Evolutionary conservation across 129 eudicot genomes (phyloP).

Genomic region (Dittrichia graveolens): DNA sequence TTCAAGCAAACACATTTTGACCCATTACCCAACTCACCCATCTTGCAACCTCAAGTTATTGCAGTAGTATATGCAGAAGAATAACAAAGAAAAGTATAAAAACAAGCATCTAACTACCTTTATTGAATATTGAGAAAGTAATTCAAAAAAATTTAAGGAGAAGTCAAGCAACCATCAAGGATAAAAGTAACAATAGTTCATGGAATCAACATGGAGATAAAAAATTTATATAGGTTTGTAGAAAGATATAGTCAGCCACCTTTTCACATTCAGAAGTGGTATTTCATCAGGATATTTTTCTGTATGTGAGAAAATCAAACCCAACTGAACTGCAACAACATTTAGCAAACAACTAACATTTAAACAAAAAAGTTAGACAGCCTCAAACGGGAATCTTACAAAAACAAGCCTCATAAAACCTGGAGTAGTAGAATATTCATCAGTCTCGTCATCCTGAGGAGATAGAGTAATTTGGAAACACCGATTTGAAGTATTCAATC

Average conservation of each 20-base stretch:
- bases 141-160: neutral
- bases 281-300: slow-evolving; percentile 98
- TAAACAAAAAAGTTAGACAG: neutral
- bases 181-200: neutral
- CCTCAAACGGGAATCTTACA: slow-evolving; percentile 18
- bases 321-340: slow-evolving; percentile 79
- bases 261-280: slow-evolving; percentile 76
- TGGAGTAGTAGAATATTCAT: slow-evolving; percentile 39
- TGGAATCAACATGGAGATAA: neutral
- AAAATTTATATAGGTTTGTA: neutral
- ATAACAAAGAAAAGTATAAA: neutral
- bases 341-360: slow-evolving; percentile 20
- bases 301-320: slow-evolving; percentile 86
- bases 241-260: slow-evolving; percentile 45
- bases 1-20: neutral
- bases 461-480: slow-evolving; percentile 76
- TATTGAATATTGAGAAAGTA: neutral
- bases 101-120: neutral
- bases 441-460: slow-evolving; percentile 56
- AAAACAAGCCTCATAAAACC: slow-evolving; percentile 27
- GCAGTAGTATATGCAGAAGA: neutral
- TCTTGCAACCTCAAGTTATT: slow-evolving; percentile 2
- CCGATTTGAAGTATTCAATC: slow-evolving; percentile 73
- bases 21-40: neutral
- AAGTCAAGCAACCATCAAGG: slow-evolving; percentile 7